A percentile compares a stretch with the other conserved stretches of the same genome.
These are phyloP conservation scores for Candida mattraensis DNA, from an alignment of 805 yeast species.

Conservation along the genomic window DNA sequence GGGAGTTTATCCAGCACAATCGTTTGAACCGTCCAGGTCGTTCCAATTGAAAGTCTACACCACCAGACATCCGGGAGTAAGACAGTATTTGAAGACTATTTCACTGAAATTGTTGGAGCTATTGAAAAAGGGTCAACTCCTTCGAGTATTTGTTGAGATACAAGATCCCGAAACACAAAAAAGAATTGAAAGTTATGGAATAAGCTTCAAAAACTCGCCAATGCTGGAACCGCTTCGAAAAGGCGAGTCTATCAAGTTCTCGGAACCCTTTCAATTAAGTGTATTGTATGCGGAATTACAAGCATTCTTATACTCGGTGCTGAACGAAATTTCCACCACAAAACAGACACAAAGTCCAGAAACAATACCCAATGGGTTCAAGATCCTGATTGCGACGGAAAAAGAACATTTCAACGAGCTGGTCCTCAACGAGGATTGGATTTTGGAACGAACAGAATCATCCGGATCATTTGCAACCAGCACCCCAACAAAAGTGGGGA, in stretches of 20 bases:
- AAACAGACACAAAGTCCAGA: slow-evolving; percentile 11
- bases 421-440: slow-evolving; percentile 24
- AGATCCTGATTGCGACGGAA: slow-evolving; percentile 24
- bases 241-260: slow-evolving; percentile 10
- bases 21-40: slow-evolving; percentile 45
- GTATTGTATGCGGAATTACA: slow-evolving; percentile 28
- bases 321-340: slow-evolving; percentile 22
- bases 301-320: slow-evolving; percentile 26
- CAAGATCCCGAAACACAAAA: slow-evolving; percentile 5
- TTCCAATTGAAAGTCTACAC: slow-evolving; percentile 44
- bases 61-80: slow-evolving; percentile 48
- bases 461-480: slow-evolving; percentile 5
- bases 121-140: slow-evolving; percentile 23
- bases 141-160: slow-evolving; percentile 27
- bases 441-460: slow-evolving; percentile 17
- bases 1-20: slow-evolving; percentile 49
- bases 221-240: slow-evolving; percentile 21
- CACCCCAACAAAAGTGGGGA: slow-evolving; percentile 11
- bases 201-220: slow-evolving; percentile 31
- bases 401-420: slow-evolving; percentile 16
- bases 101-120: slow-evolving; percentile 23
- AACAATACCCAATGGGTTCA: too few species aligned
- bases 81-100: slow-evolving; percentile 37
- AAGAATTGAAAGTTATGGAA: slow-evolving; percentile 25
- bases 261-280: slow-evolving; percentile 10